Evolutionary conservation across 805 yeast species (phyloP).

Genomic region (Metschnikowia lochheadii): DNA sequence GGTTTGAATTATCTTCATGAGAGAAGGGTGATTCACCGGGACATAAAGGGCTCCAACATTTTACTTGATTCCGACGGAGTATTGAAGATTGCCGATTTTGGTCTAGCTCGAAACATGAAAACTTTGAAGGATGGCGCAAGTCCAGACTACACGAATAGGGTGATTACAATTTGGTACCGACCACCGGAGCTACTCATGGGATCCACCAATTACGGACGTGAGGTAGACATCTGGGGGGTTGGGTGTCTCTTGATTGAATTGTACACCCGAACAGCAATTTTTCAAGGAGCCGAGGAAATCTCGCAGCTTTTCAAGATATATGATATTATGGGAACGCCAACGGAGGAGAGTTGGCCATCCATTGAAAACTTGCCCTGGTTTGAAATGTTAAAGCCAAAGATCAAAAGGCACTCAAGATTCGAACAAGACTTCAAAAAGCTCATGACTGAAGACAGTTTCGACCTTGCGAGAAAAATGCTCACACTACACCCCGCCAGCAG

Average conservation of each 20-base stretch:
- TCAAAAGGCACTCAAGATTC: conserved; percentile 30
- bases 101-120: conserved; percentile 74
- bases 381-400: conserved; percentile 68
- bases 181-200: conserved; percentile 94
- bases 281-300: conserved; percentile 86
- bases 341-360: conserved; percentile 67
- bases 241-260: conserved; percentile 88
- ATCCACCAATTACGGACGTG: conserved; percentile 83
- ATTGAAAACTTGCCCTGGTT: conserved; percentile 88
- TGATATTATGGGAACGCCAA: conserved; percentile 85
- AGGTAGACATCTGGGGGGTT: conserved; percentile 95
- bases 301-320: conserved; percentile 76
- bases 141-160: conserved; percentile 89
- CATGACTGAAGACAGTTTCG: conserved; percentile 52
- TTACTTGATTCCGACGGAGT: conserved; percentile 59
- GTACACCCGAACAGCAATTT: conserved; percentile 68
- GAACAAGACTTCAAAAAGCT: conserved; percentile 27
- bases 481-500: conserved; percentile 66
- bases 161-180: conserved; percentile 94
- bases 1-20: conserved; percentile 70
- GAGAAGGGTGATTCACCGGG: conserved; percentile 70
- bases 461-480: conserved; percentile 61
- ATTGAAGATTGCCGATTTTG: conserved; percentile 76
- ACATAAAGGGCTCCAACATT: conserved; percentile 78
- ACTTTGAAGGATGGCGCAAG: conserved; percentile 45